Base-by-base conservation (phyloP, 2,329 filamentous ascomycete species). In the Calonectria ilicicola region DNA sequence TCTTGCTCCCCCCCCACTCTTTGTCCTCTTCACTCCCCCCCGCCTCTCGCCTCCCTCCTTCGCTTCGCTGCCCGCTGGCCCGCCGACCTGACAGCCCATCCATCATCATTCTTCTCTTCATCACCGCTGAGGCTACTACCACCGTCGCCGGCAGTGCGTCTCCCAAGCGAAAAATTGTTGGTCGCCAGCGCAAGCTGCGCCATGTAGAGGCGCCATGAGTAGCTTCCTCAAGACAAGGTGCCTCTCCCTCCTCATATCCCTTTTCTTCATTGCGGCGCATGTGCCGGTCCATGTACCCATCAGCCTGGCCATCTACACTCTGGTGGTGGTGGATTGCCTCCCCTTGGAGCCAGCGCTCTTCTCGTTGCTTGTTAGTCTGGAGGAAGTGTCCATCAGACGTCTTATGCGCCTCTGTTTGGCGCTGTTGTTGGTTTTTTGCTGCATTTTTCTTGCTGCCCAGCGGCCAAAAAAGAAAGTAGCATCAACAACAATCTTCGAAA, bases 211-310 rank as follows among this genome's bases (percentile, higher is more conserved):
- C 79, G 82, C 69, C 40, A 85, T 85, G 83, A 85, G n/a, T n/a
- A n/a, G 84, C 81, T 85, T 86, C 77, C 83, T 86, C 79, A 86
- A 86, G 80, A 82, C 84, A 82, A 86, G 84, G 84, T 85, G 80
- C 74, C 76, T 74, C 76, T 69, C 76, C 75, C 63, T 56, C 42
- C 60, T 66, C 64, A 70, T 67, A 72, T 65, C 64, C 46, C 19
- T 38, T 65, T 62, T 62, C 23, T 32, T 46, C 51, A 19, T 58
- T 53, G 47, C 44, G 21, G 38, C 65, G 23, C 49, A 58, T 58
- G 53, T 38, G 53, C 38, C 53, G 53, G 53, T 58, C 38, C 53
- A 35, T 38, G 53, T 38, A 58, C 53, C 53, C 53, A 58, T 58
- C 32, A 38, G 53, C 53, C 53, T 38, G 8, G 12, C 53, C 53